Percentiles rank a stretch among this genome's conserved stretches.
These are phyloP conservation scores for Rhodofomes roseus DNA, from an alignment of 1,284 basidiomycete genomes.

Conservation along the genomic window DNA sequence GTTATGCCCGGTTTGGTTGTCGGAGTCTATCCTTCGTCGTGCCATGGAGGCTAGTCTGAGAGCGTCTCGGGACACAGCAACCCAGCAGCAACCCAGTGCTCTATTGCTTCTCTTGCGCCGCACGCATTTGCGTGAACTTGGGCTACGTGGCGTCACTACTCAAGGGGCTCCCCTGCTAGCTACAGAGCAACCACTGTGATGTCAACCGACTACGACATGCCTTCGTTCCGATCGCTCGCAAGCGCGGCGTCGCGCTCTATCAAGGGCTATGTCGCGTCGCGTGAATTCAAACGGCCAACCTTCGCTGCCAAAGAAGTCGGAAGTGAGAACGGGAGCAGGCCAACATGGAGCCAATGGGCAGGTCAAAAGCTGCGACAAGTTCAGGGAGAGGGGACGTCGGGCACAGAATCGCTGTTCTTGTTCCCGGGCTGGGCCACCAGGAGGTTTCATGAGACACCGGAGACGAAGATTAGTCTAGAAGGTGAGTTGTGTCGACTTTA, in stretches of 20 bases:
- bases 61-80: not conserved
- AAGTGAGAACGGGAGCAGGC: conserved; percentile 19
- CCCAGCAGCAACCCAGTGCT: not conserved
- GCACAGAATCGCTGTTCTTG: conserved; percentile 31
- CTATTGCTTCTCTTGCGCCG: not conserved
- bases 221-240: conserved; percentile 31
- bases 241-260: conserved; percentile 34
- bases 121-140: not conserved
- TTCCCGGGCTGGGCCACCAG: conserved; percentile 42
- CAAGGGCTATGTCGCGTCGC: conserved; percentile 39
- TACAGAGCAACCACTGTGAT: not conserved
- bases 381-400: conserved; percentile 15
- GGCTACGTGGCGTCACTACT: not conserved
- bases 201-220: conserved; percentile 31
- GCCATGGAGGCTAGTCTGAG: not conserved
- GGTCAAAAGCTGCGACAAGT: conserved; percentile 38
- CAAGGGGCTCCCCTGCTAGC: not conserved
- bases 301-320: conserved; percentile 14
- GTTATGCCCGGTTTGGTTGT: not conserved
- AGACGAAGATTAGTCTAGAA: conserved; percentile 3
- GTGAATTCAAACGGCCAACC: conserved; percentile 29
- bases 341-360: conserved; percentile 45
- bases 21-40: not conserved
- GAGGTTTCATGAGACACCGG: conserved; percentile 23
- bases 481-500: conserved; percentile 11